Percentiles rank a stretch among this genome's conserved stretches.
These are phyloP conservation scores for Penicillium sp. DNA, from an alignment of 2,329 filamentous ascomycete species.

Conservation along the genomic window DNA sequence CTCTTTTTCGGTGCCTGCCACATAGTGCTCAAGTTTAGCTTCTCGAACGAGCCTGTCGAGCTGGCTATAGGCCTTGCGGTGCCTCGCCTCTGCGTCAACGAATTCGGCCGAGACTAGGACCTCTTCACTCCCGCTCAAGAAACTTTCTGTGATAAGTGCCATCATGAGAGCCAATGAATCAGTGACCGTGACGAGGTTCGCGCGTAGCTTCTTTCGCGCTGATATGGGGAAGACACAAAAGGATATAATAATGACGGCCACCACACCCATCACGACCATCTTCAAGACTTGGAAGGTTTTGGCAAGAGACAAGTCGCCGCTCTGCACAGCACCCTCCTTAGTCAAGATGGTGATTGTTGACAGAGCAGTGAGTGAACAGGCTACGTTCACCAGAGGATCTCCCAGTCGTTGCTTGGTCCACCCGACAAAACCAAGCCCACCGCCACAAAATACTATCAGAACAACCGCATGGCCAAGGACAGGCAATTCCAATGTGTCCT, in stretches of 20 bases:
- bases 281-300: constrained; percentile 81
- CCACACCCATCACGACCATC: constrained; percentile 76
- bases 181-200: constrained; percentile 70
- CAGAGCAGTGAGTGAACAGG: constrained; percentile 79
- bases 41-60: constrained; percentile 78
- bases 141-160: constrained; percentile 75
- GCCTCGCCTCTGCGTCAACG: constrained; percentile 58
- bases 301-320: constrained; percentile 72
- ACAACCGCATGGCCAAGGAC: constrained; percentile 74
- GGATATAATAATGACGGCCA: constrained; percentile 69
- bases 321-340: constrained; percentile 84
- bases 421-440: constrained; percentile 79
- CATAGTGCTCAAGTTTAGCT: constrained; percentile 84
- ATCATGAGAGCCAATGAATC: constrained; percentile 77
- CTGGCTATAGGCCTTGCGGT: constrained; percentile 64
- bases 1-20: constrained; percentile 73
- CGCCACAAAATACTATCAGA: constrained; percentile 78
- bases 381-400: constrained; percentile 77
- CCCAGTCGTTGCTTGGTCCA: constrained; percentile 81
- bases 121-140: constrained; percentile 76
- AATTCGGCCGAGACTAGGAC: constrained; percentile 69
- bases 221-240: constrained; percentile 75
- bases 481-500: constrained; percentile 62
- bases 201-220: constrained; percentile 69
- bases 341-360: constrained; percentile 87